Evolutionary conservation across 1,284 basidiomycete genomes (phyloP), one percentile per base, ranked within the genome.

Genomic region (Ceratobasidium theobromae): DNA sequence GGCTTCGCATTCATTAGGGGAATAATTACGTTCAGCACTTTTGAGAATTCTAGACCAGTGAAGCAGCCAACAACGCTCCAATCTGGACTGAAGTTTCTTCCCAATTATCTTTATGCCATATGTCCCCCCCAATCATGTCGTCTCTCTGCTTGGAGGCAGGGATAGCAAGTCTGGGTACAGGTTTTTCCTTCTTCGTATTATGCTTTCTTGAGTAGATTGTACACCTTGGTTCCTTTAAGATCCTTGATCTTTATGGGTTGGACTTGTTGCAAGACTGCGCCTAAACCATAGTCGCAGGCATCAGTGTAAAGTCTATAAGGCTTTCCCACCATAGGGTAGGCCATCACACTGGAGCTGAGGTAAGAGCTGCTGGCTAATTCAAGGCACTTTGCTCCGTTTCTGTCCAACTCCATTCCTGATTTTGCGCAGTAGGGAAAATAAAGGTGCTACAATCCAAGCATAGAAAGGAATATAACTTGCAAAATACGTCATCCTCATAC

Each of bases 281-380:
- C 77, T 8, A 79, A 27, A 0, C 72, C 78, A n/a, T 71, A 69
- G 57, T 78, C 77, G 16, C 72, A 79, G 0, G 78, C 77, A 67
- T 80, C 78, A 0, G 75, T 76, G 55, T 79, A 79, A 0, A 79
- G 40, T 5, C 76, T 60, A 62, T 78, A 79, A 0, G 75, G 75
- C 27, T n/a, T n/a, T 2, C 73, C 75, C 12, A 68, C 69, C 1
- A 73, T 71, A 0, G 77, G 70, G 65, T 79, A 52, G 71, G 32
- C 65, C 32, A 53, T 33, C 0, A 21, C 2, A 69, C 53, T 25
- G 68, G 68, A 3, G 68, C 35, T 3, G 51, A 55, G 14, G 52
- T 21, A 5, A 67, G 51, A 18, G 54, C 46, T 27, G 25, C 14
- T 69, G 4, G 43, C 21, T 30, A 43, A 9, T 28, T 66, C 32